Evolutionary conservation across 1,284 basidiomycete species (phyloP), one percentile per base, ranked within the genome.

Genomic region (Trametes hirsuta): DNA sequence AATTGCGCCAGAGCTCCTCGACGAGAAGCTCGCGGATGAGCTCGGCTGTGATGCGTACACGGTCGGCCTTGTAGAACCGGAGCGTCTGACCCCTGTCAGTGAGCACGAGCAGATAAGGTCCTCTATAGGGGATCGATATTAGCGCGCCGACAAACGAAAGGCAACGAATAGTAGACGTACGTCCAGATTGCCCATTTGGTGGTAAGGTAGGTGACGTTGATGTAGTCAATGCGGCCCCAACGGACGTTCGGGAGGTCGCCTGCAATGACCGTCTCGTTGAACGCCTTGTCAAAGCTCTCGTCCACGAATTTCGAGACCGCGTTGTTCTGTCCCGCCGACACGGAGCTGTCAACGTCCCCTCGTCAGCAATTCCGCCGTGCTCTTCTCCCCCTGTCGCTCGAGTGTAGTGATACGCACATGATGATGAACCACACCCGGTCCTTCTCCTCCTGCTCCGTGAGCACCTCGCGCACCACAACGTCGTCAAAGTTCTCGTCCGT

Each of bases 161-260:
- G 42, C 42, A 46, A 48, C 11, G 49, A 18, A 42, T 14, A 41
- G 18, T 8, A 36, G 21, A 66, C 87, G 63, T 70, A 92, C 91
- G 84, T 82, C 91, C 91, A 93, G 52, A 93, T 74, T 42, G 70
- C 79, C 91, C 91, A 93, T 69, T 89, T 90, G 4, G 90, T 92
- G 45, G 91, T 93, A 64, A 93, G 72, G 54, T 79, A 75, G 2
- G 91, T 93, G 62, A 93, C 91, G 62, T 89, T 86, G 64, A 92
- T 75, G 72, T 93, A 93, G 76, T 93, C 90, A 58, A 93, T 86
- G 59, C 91, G 85, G 50, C 84, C 91, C 82, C 88, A 93, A 54
- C 83, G 84, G 50, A 93, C 83, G 69, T 91, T 72, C 0, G 84
- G 84, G 25, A 92, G 75, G 71, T 90, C 90, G 9, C 79, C 80